Percentiles rank a stretch among this genome's conserved stretches.
These are phyloP conservation scores for Coniochaeta prunicola DNA, from an alignment of 2,329 filamentous ascomycete species.

Conservation along the genomic window DNA sequence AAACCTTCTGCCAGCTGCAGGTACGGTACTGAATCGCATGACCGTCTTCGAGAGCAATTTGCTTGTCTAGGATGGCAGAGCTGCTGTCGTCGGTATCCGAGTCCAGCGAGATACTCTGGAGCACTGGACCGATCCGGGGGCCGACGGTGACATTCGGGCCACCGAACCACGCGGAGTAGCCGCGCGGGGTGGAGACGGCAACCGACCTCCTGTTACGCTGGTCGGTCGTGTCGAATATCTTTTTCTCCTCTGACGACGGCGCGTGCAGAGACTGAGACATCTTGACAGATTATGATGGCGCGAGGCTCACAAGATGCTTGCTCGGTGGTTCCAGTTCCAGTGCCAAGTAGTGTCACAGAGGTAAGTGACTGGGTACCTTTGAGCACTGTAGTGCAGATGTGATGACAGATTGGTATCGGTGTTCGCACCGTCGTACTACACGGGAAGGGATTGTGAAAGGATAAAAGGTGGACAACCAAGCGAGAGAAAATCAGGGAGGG, in stretches of 20 bases:
- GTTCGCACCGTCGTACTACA: background rate
- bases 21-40: slow-evolving; percentile 86
- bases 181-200: slow-evolving; percentile 11
- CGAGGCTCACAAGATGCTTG: background rate
- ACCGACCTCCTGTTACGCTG: background rate
- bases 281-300: background rate
- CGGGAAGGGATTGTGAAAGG: background rate
- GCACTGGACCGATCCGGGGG: slow-evolving; percentile 42
- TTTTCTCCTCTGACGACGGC: background rate
- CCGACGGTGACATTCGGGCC: slow-evolving; percentile 34
- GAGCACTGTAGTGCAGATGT: background rate
- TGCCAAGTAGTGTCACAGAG: no score
- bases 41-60: slow-evolving; percentile 69
- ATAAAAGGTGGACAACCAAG: background rate
- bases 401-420: background rate
- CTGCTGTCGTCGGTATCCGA: slow-evolving; percentile 39
- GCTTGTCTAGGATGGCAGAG: slow-evolving; percentile 47
- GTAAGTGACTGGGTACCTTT: no score
- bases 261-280: background rate
- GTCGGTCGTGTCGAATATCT: background rate
- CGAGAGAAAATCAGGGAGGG: background rate
- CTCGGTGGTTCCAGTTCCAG: background rate
- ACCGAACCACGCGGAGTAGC: slow-evolving; percentile 30
- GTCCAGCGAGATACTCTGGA: slow-evolving; percentile 20
- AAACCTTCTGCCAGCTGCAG: slow-evolving; percentile 84